Percentiles rank a stretch among this genome's conserved stretches.
Evolutionary conservation across 139 green algal genomes (phyloP).

Genomic region (Tetraselmis chui): DNA sequence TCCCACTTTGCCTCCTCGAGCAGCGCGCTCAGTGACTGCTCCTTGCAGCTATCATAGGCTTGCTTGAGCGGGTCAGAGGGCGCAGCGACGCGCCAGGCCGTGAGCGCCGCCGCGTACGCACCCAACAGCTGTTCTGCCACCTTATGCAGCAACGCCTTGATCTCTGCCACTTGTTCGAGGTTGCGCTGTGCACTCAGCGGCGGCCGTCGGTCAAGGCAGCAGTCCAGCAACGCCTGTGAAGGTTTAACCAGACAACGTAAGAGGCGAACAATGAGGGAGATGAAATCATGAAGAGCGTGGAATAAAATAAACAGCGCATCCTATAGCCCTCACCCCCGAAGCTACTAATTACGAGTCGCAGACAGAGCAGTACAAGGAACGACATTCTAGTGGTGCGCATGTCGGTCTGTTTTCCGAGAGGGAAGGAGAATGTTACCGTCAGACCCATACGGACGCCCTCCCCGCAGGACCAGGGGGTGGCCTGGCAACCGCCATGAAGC

Average conservation of each 20-base stretch:
- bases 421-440: too few relatives aligned
- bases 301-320: too few relatives aligned
- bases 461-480: not conserved
- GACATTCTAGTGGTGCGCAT: too few relatives aligned
- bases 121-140: not conserved
- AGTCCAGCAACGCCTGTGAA: not conserved
- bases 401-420: too few relatives aligned
- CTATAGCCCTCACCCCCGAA: too few relatives aligned
- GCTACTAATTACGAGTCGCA: too few relatives aligned
- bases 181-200: not conserved
- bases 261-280: too few relatives aligned
- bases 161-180: not conserved
- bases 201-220: not conserved
- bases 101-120: not conserved
- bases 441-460: not conserved
- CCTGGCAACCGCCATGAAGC: not conserved
- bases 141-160: not conserved
- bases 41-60: not conserved
- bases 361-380: too few relatives aligned
- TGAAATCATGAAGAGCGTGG: too few relatives aligned
- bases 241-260: too few relatives aligned
- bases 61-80: not conserved
- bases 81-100: too few relatives aligned
- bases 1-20: not conserved
- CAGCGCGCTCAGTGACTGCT: not conserved